These are phyloP conservation scores for Fusarium dlaminii DNA, from an alignment of 2,329 filamentous ascomycete species.

Conservation along the genomic window DNA sequence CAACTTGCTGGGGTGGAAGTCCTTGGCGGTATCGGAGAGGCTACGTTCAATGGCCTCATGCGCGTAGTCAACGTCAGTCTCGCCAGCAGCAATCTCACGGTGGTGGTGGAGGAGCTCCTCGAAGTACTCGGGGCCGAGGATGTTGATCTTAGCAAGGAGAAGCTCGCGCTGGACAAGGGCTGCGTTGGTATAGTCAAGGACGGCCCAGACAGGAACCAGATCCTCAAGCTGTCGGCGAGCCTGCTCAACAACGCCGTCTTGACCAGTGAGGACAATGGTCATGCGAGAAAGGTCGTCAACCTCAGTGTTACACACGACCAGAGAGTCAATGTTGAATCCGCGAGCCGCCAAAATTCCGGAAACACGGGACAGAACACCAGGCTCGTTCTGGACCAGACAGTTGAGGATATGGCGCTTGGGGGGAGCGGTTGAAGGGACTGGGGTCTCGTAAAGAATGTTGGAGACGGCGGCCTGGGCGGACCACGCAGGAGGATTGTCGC, in stretches of 20 bases:
- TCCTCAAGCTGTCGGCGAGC: constrained; percentile 95
- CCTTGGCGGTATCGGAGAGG: constrained; percentile 62
- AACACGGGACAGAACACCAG: constrained; percentile 93
- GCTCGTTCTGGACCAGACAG: constrained; percentile 98
- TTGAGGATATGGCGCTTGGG: constrained; percentile 97
- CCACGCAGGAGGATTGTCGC: constrained; percentile 78
- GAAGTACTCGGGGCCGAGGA: constrained; percentile 96
- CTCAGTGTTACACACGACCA: constrained; percentile 98
- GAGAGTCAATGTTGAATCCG: constrained; percentile 98
- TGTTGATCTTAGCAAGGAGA: constrained; percentile 94
- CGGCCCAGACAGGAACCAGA: constrained; percentile 96
- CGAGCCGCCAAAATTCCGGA: constrained; percentile 95
- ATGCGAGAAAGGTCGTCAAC: constrained; percentile 96
- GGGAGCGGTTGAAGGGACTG: constrained; percentile 81
- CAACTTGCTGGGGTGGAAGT: constrained; percentile 91
- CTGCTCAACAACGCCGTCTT: constrained; percentile 97
- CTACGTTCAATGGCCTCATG: constrained; percentile 50
- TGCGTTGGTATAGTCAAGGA: constrained; percentile 92
- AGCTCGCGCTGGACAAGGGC: constrained; percentile 96
- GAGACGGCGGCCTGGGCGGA: constrained; percentile 95
- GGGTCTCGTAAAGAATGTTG: constrained; percentile 99
- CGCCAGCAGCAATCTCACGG: constrained; percentile 77
- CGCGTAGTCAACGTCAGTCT: constrained; percentile 56
- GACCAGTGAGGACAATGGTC: constrained; percentile 96
- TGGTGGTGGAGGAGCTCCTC: constrained; percentile 97